Conservation (phyloP, 2,329 filamentous ascomycete genomes). For the Neopestalotiopsis sp. region DNA sequence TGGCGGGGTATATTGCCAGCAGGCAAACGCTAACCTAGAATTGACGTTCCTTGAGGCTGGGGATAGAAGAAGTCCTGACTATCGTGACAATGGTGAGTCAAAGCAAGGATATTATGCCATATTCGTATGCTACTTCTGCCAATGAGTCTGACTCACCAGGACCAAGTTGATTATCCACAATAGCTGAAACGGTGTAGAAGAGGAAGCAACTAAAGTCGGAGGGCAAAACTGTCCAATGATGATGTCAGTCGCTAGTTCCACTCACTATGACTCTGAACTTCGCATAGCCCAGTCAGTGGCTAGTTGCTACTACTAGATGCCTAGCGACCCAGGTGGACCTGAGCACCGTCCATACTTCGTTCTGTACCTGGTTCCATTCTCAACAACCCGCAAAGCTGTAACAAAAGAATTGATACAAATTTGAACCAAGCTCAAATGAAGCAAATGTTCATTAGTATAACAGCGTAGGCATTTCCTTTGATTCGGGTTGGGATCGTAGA, state of each 20-base stretch:
- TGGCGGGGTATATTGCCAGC: not conserved
- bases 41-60: not conserved
- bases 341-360: not conserved
- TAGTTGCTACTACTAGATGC: not conserved
- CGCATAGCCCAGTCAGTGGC: not conserved
- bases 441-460: not conserved
- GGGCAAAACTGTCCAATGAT: constrained; percentile 1
- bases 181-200: not conserved
- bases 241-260: constrained; percentile 8
- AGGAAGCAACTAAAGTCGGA: no score
- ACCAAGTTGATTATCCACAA: constrained; percentile 1
- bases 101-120: not conserved
- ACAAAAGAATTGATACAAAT: no score
- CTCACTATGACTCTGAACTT: constrained; percentile 18
- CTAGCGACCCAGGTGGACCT: no score
- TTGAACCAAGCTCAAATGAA: no score
- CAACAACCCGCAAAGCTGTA: no score
- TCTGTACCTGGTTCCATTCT: not conserved
- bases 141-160: not conserved
- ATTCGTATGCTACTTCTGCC: not conserved
- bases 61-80: not conserved
- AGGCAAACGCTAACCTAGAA: not conserved
- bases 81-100: not conserved
- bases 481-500: not conserved
- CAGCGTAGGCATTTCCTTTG: not conserved